Base-by-base conservation (phyloP, 192 early-diverging fungal genomes). In the Paraglomus occultum region DNA sequence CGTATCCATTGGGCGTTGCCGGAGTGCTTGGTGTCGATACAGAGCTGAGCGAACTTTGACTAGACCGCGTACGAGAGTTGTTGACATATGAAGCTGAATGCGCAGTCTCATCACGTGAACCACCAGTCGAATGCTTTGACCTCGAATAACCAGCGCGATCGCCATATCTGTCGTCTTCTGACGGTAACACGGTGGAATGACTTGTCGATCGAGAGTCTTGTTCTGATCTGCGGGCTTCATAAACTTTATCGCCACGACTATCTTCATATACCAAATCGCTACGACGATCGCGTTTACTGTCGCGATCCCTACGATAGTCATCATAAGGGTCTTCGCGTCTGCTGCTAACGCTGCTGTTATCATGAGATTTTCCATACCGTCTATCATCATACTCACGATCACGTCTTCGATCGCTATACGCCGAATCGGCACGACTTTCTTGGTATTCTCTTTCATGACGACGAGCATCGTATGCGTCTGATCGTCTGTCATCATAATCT, bases 21-120 rank as follows among this genome's bases (percentile, higher is more conserved):
- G 67, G 67, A 17, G 20, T 22, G 57, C 67, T 68, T 46, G 67
- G 67, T 20, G 67, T 44, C 49, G 67, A 68, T 57, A 68, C 42
- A 8, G 67, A 68, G 57, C 67, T 68, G 23, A 12, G 20, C 31
- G 50, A 51, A 68, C 67, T 68, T 46, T 22, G 15, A 68, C 42
- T 68, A 14, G 52, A 46, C 12, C 53, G 20, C 17, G 49, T 22
- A 6, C 52, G 42, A 7, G 47, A 8, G 7, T 18, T 22, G 14
- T 68, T 44, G 22, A 68, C 31, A 57, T 68, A 57, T 22, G 53
- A 45, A 44, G 15, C 31, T 31, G 31, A 31, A 31, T 31, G 31
- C 31, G 31, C 31, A 31, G 31, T 31, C 1, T 31, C 31, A 31
- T 31, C 31, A 31, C 31, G 67, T n/a, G 23, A 14, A 22, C 18